phyloP scores from a whole-genome alignment of 805 yeast genomes.

The Torulaspora delbrueckii region DNA sequence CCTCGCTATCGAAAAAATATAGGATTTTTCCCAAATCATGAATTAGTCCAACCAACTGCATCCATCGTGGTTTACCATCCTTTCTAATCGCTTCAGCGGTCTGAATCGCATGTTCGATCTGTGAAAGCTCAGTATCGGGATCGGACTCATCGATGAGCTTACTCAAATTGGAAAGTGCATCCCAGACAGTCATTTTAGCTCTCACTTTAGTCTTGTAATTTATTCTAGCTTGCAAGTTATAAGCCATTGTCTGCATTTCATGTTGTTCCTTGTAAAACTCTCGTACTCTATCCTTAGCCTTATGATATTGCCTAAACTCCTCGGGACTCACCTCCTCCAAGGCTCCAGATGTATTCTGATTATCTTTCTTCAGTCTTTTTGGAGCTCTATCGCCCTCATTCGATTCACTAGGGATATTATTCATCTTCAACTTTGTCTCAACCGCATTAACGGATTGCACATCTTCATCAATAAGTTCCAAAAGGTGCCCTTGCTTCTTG shows the following conservation, averaged over 20 bases:
- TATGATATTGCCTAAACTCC: conserved; percentile 58
- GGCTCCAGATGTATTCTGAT: not conserved
- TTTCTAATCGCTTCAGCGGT: conserved; percentile 69
- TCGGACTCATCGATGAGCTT: conserved; percentile 64
- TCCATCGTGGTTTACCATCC: conserved; percentile 70
- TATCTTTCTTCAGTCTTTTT: conserved; percentile 7
- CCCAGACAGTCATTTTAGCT: conserved; percentile 69
- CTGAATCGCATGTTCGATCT: conserved; percentile 69
- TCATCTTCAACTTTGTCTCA: conserved; percentile 25
- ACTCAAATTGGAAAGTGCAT: conserved; percentile 57
- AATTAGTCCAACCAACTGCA: conserved; percentile 66
- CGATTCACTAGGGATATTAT: not conserved
- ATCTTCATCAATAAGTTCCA: conserved; percentile 42
- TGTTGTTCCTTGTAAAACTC: conserved; percentile 65
- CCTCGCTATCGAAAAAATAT: conserved; percentile 65
- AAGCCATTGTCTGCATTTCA: conserved; percentile 64
- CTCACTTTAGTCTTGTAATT: conserved; percentile 64
- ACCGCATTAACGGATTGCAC: conserved; percentile 40
- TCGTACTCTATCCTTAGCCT: conserved; percentile 64
- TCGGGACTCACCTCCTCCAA: conserved; percentile 29
- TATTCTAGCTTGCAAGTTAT: conserved; percentile 64
- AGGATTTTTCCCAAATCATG: conserved; percentile 68
- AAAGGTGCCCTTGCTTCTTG: conserved; percentile 28
- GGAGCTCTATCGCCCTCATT: conserved; percentile 1
- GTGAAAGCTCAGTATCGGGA: conserved; percentile 71